Evolutionary conservation across 139 green algal species (phyloP), one percentile per base, ranked within the genome.

Genomic region (Tetradesmus obliquus): DNA sequence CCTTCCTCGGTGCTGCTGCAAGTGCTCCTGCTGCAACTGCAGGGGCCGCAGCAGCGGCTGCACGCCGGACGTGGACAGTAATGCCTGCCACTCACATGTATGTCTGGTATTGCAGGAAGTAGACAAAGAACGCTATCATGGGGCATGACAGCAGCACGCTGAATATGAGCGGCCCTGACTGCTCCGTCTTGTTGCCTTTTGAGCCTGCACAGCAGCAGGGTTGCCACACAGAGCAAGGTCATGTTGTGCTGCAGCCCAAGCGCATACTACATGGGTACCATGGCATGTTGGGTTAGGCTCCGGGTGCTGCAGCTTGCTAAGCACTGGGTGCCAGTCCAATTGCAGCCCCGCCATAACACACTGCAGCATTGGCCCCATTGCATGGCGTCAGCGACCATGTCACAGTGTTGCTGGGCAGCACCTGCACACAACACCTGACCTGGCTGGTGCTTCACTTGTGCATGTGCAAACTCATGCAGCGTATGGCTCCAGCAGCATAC

Each of bases 131-230:
- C 17, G 69, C 94, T 19, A 97, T 74, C 13, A 97, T 80, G 0
- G 94, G 94, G 20, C 93, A 55, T 5, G 72, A 88, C 9, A 96
- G 87, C 10, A 95, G 82, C 54, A 92, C 89, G 91, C 87, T 93
- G 89, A 95, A 93, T 15, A 96, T 45, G 24, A 97, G 85, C 6
- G 95, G 95, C 62, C 8, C 57, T 7, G 86, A 66, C 5, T 91
- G 92, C 81, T 97, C 94, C 5, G 95, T 96, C 88, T 96, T 96
- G 92, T 97, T 97, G 71, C 95, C 95, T 76, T 97, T 95, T 32
- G 93, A 96, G 5, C 87, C 94, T 96, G 92, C 80, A 76, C 3
- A 5, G 80, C 51, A 88, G 57, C 55, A 69, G 0, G 82, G 22
- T 20, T 60, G 58, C 4, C 32, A 86, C 81, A 58, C 8, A 86